Evolutionary conservation across 768 basidiomycete species (phyloP).

Genomic region (Agrocybe pediades): DNA sequence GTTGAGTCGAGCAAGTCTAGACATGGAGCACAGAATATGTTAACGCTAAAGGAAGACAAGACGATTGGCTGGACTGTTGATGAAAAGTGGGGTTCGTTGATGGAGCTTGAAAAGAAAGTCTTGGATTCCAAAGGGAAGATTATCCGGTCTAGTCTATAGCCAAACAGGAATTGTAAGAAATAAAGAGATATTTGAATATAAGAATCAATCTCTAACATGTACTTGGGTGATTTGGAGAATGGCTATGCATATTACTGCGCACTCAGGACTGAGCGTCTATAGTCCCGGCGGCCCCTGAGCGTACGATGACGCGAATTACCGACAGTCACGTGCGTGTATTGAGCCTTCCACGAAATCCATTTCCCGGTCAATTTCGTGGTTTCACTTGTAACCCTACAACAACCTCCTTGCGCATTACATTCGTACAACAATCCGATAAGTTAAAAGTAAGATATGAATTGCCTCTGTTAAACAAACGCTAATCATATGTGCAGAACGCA

Average conservation of each 20-base stretch:
- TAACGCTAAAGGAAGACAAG: conserved; percentile 54
- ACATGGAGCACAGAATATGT: conserved; percentile 37
- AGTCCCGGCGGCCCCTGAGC: too few relatives aligned
- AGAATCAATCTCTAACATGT: too few relatives aligned
- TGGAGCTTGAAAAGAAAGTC: conserved; percentile 29
- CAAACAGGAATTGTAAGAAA: background rate
- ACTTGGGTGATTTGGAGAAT: too few relatives aligned
- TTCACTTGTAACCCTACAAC: background rate
- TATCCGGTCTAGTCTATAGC: background rate
- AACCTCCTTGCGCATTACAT: background rate
- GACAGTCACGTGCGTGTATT: background rate
- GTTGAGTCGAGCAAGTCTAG: conserved; percentile 14
- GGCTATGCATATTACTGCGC: too few relatives aligned
- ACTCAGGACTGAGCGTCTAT: too few relatives aligned
- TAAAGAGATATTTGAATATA: too few relatives aligned
- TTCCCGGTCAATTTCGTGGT: background rate
- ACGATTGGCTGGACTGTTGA: conserved; percentile 59
- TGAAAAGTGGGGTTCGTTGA: conserved; percentile 51
- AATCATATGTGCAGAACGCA: conserved; percentile 24
- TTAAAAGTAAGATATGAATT: background rate
- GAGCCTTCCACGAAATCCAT: background rate
- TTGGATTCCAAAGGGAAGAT: conserved; percentile 10
- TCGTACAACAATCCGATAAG: background rate
- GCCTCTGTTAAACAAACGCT: background rate
- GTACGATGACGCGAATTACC: too few relatives aligned